Evolutionary conservation across 2,329 filamentous ascomycete species (phyloP), one percentile per base, ranked within the genome.

Genomic region (Fusarium staphyleae): DNA sequence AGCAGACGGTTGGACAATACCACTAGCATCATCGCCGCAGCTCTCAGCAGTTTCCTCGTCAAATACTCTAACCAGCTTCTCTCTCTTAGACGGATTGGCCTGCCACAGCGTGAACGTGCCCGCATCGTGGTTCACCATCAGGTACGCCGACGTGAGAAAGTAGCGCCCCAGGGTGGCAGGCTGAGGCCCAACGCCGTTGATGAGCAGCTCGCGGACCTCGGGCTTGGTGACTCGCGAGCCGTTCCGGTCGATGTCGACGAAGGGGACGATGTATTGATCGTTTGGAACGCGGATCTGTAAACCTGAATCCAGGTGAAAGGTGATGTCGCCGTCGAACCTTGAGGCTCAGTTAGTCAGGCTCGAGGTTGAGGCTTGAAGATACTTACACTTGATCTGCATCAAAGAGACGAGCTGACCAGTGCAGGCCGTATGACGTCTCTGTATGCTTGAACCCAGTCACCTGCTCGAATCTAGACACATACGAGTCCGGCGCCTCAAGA

Each of bases 101-200:
- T 71, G 59, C 71, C 72, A 74, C 5, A 74, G 54, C 1, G 72
- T 74, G 19, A 73, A 74, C 0, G 65, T 69, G 0, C 61, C 48
- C 6, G 66, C 62, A 8, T 74, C 72, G 18, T 69, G 66, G 32
- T 74, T 65, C 7, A 74, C 69, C 72, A 74, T 74, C 1, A 74
- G 59, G 42, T 74, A 74, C 1, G 71, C 72, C 0, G 68, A 55
- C 0, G 70, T 73, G 10, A 73, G 56, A 34, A 74, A 74, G 36
- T 72, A 72, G 1, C 71, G 63, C 2, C 72, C 72, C 0, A 74
- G 52, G 0, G 65, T 70, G 0, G 67, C 56, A 0, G 60, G 61
- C 13, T 65, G 56, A 12, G 58, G 52, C 6, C 34, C 46, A 1
- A 68, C 11, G 2, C 40, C 46, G 13, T 62, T 66, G 4, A 73